Conservation (phyloP, 129 eudicot species). For the Tagetes erecta region DNA sequence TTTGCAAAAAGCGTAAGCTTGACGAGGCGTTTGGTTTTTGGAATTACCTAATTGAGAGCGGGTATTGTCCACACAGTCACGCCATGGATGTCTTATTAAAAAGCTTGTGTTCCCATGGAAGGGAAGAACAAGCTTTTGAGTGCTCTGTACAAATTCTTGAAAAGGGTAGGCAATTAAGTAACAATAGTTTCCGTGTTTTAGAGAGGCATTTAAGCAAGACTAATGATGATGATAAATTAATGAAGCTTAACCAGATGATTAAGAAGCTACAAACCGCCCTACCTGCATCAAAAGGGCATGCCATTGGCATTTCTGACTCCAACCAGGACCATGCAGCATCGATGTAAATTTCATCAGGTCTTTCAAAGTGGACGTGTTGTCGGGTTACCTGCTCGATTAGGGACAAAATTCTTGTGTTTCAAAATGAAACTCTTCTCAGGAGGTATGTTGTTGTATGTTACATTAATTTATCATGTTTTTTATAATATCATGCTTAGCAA, state of each 20-base stretch:
- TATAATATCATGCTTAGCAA: neutral
- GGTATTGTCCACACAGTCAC: slow-evolving; percentile 76
- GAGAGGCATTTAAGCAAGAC: slow-evolving; percentile 49
- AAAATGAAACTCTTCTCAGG: slow-evolving; percentile 5
- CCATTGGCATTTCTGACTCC: slow-evolving; percentile 29
- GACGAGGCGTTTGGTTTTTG: slow-evolving; percentile 66
- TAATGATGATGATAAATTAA: slow-evolving; percentile 50
- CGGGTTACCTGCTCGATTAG: slow-evolving; percentile 3
- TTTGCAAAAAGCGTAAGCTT: slow-evolving; percentile 46
- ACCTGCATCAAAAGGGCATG: slow-evolving; percentile 50
- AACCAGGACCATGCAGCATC: neutral
- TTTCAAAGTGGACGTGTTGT: neutral
- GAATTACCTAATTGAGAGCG: slow-evolving; percentile 60
- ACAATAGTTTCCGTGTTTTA: slow-evolving; percentile 47
- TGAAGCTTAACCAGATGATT: slow-evolving; percentile 43
- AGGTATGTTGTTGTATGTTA: slow-evolving; percentile 17
- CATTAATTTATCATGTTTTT: neutral
- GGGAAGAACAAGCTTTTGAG: slow-evolving; percentile 58
- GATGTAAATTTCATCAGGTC: slow-evolving; percentile 14
- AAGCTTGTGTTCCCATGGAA: slow-evolving; percentile 59
- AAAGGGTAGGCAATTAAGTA: slow-evolving; percentile 66
- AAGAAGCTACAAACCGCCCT: slow-evolving; percentile 44
- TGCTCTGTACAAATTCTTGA: slow-evolving; percentile 58
- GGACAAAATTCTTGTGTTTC: neutral
- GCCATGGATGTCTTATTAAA: slow-evolving; percentile 65